Base-by-base conservation (phyloP, 805 yeast genomes). In the Candida oleophila region DNA sequence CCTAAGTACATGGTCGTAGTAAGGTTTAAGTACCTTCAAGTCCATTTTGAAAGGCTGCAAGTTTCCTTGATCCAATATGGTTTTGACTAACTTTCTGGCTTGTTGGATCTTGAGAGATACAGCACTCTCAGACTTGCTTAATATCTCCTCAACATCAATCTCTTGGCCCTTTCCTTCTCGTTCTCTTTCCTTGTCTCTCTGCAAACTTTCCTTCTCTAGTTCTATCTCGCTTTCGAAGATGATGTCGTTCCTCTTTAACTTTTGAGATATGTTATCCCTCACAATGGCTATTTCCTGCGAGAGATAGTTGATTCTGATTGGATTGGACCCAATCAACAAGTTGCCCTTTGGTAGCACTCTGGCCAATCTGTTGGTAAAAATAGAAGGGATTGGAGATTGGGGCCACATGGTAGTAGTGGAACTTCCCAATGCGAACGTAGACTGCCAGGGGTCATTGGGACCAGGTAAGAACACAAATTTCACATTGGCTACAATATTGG, bases 381-480 rank as follows among this genome's bases (percentile, higher is more conserved):
- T 66, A 21, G 73, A 69, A 0, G 98, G 96, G 2, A 94, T 76
- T 0, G 82, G 74, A 16, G 73, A 69, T 56, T 85, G 87, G 0
- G 99, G 99, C 22, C 66, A 57, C 35, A 59, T 49, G 39, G 65
- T 62, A 33, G 69, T 45, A 43, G 64, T 61, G 0, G 73, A 61
- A 7, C 70, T 55, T 3, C 92, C 90, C 42, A 84, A 73, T 1
- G 87, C 76, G 41, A 77, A 78, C 45, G 83, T 72, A 1, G 94
- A 80, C 32, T 83, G 83, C 97, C 98, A 94, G 0, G 97, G 97
- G 65, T 94, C 99, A 54, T 89, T 87, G 37, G 81, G 80, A 1
- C 99, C 98, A 0, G 98, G 97, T 1, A 92, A 70, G 48, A 94
- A 79, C 1, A 89, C 67, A 22, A 94, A 64, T 43, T 85, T 82